phyloP scores from a whole-genome alignment of 345 rosid species.

The Xanthoceras sorbifolium region DNA sequence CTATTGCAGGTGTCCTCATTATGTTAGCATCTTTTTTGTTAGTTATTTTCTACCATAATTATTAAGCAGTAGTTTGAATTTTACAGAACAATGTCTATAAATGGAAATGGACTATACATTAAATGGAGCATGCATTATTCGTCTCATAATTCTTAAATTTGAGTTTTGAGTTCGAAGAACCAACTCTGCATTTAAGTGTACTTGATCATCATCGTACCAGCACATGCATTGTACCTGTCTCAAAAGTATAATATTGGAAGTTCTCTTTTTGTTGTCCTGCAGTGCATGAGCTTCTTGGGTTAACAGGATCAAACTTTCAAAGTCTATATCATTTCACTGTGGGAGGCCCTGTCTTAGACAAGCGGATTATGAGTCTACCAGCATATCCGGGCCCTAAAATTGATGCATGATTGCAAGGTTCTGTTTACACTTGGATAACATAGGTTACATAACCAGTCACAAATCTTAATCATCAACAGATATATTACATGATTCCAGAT shows the following conservation, averaged over 20 bases:
- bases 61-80: neutral
- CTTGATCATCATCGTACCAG: neutral
- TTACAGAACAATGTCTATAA: neutral
- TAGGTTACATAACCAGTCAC: neutral
- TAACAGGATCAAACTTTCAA: slow-evolving; percentile 64
- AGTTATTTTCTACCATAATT: neutral
- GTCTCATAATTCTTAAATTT: neutral
- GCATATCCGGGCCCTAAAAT: slow-evolving; percentile 80
- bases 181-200: neutral
- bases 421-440: neutral
- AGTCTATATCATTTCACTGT: slow-evolving; percentile 84
- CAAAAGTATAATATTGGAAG: neutral
- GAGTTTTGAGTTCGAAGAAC: neutral
- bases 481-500: neutral
- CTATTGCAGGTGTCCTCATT: neutral
- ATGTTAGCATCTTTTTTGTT: neutral
- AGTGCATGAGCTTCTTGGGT: slow-evolving; percentile 78
- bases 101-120: neutral
- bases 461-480: neutral
- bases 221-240: neutral
- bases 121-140: neutral
- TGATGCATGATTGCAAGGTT: slow-evolving; percentile 45
- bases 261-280: slow-evolving; percentile 16
- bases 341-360: slow-evolving; percentile 80
- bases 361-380: slow-evolving; percentile 87